phyloP scores from a whole-genome alignment of 768 basidiomycete genomes.

The Jaapia argillacea region DNA sequence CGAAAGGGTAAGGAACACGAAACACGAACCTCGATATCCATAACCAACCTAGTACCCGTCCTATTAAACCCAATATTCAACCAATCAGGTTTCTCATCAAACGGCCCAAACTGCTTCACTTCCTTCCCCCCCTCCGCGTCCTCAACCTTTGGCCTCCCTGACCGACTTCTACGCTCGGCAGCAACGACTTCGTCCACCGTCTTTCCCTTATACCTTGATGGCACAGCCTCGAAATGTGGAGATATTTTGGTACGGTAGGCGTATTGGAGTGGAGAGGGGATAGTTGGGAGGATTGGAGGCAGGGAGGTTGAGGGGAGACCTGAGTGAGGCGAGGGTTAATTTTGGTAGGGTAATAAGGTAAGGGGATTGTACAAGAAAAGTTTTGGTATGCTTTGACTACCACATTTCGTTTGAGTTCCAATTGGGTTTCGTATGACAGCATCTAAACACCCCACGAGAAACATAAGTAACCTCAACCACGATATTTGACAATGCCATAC shows the following conservation, averaged over 20 bases:
- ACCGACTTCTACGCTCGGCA: conserved; percentile 4
- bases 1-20: neutral
- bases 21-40: conserved; percentile 81
- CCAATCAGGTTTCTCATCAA: conserved; percentile 51
- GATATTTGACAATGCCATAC: conserved; percentile 25
- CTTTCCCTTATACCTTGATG: conserved; percentile 30
- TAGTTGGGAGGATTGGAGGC: conserved; percentile 62
- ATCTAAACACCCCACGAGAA: conserved; percentile 39
- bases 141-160: no score
- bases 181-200: conserved; percentile 16
- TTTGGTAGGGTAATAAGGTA: neutral
- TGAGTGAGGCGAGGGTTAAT: conserved; percentile 12
- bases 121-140: no score
- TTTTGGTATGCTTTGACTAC: conserved; percentile 76
- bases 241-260: conserved; percentile 95
- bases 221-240: conserved; percentile 79
- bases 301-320: conserved; percentile 46
- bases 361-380: conserved; percentile 43
- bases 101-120: neutral
- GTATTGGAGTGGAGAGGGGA: conserved; percentile 84
- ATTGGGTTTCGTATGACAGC: conserved; percentile 80
- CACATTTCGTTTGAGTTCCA: conserved; percentile 79
- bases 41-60: conserved; percentile 57
- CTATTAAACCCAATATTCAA: conserved; percentile 85
- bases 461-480: neutral